These are phyloP conservation scores for Asterophora parasitica DNA, from an alignment of 768 basidiomycete species.

Conservation along the genomic window DNA sequence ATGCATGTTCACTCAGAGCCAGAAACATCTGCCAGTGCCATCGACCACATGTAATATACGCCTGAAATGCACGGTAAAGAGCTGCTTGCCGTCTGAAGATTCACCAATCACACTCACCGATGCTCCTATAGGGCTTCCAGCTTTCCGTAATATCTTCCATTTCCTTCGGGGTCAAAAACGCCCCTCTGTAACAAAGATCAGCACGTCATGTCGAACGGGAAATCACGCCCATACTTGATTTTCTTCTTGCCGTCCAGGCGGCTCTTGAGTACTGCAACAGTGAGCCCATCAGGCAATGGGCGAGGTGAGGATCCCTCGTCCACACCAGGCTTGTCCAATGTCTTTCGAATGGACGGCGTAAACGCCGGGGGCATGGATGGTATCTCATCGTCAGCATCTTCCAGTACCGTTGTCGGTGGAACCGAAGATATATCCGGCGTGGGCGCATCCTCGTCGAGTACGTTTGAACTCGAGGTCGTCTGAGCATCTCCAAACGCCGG, in stretches of 20 bases:
- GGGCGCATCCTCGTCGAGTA: neutral
- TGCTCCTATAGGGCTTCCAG: constrained; percentile 80
- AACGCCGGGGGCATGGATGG: constrained; percentile 50
- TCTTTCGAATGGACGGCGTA: constrained; percentile 64
- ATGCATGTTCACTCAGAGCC: neutral
- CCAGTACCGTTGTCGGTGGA: constrained; percentile 25
- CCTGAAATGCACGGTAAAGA: constrained; percentile 30
- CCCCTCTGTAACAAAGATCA: constrained; percentile 43
- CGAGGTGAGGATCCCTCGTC: constrained; percentile 20
- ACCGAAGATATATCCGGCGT: constrained; percentile 30
- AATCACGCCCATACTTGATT: constrained; percentile 49
- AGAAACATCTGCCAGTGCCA: constrained; percentile 55
- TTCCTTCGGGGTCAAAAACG: constrained; percentile 72
- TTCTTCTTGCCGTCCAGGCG: constrained; percentile 67
- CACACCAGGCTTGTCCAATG: constrained; percentile 34
- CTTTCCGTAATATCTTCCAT: constrained; percentile 72
- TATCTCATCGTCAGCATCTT: constrained; percentile 25
- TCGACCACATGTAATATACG: constrained; percentile 87
- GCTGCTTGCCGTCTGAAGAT: too few species aligned
- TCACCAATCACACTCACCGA: constrained; percentile 45
- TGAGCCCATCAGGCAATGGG: constrained; percentile 57
- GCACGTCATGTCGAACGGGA: constrained; percentile 10
- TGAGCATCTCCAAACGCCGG: constrained; percentile 21
- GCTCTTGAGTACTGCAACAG: constrained; percentile 49
- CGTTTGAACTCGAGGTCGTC: neutral